Evolutionary conservation across 2,329 filamentous ascomycete species (phyloP).

Genomic region (Aspergillus ochraceus): DNA sequence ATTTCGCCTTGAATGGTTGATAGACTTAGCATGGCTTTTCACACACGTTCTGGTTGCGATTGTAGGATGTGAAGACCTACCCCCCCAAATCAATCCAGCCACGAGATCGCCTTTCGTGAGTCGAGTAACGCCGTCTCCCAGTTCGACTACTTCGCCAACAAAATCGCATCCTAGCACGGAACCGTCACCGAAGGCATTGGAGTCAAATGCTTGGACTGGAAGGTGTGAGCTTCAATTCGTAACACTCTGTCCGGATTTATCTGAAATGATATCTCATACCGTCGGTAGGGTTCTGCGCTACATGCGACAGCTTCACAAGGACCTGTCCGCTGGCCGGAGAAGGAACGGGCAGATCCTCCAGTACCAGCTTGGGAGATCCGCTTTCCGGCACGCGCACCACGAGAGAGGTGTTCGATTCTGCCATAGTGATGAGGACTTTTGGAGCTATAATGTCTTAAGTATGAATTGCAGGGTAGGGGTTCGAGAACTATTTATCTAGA

Average conservation of each 20-base stretch:
- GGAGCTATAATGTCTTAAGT: not conserved
- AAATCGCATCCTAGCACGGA: slow-evolving; percentile 34
- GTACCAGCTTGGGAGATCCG: slow-evolving; percentile 5
- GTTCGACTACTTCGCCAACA: slow-evolving; percentile 30
- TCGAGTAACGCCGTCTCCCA: slow-evolving; percentile 32
- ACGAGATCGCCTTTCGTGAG: slow-evolving; percentile 36
- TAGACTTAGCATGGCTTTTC: not conserved
- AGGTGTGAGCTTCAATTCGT: not conserved
- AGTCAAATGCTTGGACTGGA: slow-evolving; percentile 35
- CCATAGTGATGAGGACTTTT: not conserved
- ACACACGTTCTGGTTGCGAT: not conserved
- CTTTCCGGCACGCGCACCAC: slow-evolving; percentile 13
- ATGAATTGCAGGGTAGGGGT: not conserved
- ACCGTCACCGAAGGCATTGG: slow-evolving; percentile 38
- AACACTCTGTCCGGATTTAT: no score
- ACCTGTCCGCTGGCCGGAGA: slow-evolving; percentile 16
- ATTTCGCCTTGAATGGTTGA: not conserved
- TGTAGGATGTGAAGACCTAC: slow-evolving; percentile 11
- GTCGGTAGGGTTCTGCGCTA: slow-evolving; percentile 26
- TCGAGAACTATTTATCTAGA: no score
- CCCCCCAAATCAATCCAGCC: slow-evolving; percentile 34
- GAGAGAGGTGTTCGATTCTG: slow-evolving; percentile 9
- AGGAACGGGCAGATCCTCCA: slow-evolving; percentile 14
- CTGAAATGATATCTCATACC: no score
- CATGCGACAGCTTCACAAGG: slow-evolving; percentile 25